Evolutionary conservation across 306 rosid species (phyloP).

Genomic region (Sicyos baderoa): DNA sequence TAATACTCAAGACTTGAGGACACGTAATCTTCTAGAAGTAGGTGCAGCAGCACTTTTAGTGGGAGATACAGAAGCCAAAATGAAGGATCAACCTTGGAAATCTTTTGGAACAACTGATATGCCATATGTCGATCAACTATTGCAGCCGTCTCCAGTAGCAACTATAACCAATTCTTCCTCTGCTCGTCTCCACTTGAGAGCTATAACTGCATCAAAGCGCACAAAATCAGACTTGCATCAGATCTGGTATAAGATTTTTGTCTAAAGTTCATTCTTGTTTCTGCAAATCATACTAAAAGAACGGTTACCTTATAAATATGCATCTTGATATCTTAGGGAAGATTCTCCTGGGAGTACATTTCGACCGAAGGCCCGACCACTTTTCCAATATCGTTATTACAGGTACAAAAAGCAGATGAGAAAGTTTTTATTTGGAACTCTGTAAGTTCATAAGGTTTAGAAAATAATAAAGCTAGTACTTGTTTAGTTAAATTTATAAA

Average conservation of each 20-base stretch:
- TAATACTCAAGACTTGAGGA: constrained; percentile 60
- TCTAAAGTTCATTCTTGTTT: neutral
- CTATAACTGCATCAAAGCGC: constrained; percentile 93
- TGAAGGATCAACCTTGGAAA: constrained; percentile 86
- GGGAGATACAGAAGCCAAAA: constrained; percentile 76
- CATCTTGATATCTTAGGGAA: constrained; percentile 48
- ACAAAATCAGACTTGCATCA: constrained; percentile 64
- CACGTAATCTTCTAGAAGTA: constrained; percentile 73
- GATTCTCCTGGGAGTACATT: constrained; percentile 74
- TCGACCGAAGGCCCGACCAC: constrained; percentile 81
- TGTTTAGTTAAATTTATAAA: constrained; percentile 3
- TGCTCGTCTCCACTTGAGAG: constrained; percentile 82
- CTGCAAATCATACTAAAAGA: neutral
- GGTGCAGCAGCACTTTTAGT: constrained; percentile 93
- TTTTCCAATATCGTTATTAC: constrained; percentile 97
- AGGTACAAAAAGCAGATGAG: constrained; percentile 36
- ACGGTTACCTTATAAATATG: constrained; percentile 16
- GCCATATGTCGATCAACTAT: constrained; percentile 92
- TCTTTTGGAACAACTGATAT: constrained; percentile 88
- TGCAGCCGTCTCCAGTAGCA: constrained; percentile 80
- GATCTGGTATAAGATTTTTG: constrained; percentile 52
- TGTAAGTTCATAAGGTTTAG: neutral
- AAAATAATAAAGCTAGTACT: constrained; percentile 15
- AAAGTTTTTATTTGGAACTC: neutral
- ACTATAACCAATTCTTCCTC: constrained; percentile 71